A percentile compares a stretch with the other conserved stretches of the same genome.
These are phyloP conservation scores for Picea sitchensis DNA, from an alignment of 75 land plant species.

Conservation along the genomic window DNA sequence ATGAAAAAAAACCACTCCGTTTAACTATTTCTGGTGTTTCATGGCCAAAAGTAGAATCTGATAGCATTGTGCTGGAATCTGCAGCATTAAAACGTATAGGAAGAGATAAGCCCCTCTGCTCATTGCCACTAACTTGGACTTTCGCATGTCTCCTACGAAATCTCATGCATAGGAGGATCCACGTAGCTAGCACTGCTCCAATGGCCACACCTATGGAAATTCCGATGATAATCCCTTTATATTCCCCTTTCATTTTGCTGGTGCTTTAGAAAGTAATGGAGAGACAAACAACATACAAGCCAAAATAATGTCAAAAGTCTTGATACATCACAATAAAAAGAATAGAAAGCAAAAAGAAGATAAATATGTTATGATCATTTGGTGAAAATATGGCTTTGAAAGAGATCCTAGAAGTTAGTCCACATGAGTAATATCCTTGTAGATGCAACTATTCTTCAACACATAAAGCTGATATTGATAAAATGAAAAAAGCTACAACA, in stretches of 20 bases:
- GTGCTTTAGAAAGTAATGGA: neutral
- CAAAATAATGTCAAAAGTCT: neutral
- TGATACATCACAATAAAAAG: neutral
- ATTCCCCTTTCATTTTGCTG: constrained; percentile 37
- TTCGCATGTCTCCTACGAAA: constrained; percentile 46
- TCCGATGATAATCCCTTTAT: constrained; percentile 70
- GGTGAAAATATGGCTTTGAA: neutral
- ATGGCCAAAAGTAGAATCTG: constrained; percentile 58
- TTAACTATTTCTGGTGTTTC: constrained; percentile 45
- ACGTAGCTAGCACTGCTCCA: constrained; percentile 61
- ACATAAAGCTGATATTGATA: neutral
- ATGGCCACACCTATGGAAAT: constrained; percentile 78
- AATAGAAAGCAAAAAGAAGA: neutral
- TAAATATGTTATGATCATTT: neutral
- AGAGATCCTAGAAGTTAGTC: neutral
- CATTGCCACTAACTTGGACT: constrained; percentile 48
- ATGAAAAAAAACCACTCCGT: constrained; percentile 23
- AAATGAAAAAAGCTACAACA: neutral
- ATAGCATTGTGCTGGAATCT: constrained; percentile 47
- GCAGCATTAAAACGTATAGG: constrained; percentile 77
- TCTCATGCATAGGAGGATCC: constrained; percentile 49
- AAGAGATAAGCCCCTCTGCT: constrained; percentile 48
- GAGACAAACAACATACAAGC: neutral
- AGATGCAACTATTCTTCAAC: neutral
- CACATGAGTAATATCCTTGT: neutral